Evolutionary conservation across 352 stramenopile genomes (phyloP), one percentile per base, ranked within the genome.

Genomic region (Aphanomyces invadans): DNA sequence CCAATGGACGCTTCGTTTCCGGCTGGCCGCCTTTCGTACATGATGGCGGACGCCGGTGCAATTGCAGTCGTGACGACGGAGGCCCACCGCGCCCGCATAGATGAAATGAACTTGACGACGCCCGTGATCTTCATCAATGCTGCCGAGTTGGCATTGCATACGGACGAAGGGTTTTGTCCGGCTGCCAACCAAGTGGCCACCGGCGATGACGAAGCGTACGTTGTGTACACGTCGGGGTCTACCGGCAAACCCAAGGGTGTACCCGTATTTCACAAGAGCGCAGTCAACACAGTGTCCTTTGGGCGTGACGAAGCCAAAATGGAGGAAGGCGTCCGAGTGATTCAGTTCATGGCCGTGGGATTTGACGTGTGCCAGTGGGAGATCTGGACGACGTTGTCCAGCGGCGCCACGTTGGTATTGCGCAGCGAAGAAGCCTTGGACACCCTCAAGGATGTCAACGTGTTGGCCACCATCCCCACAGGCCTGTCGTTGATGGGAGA

Each of bases 151-250:
- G 28, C 46, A 54, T 12, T 1, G 15, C 19, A 10, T 0, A 17
- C 46, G 19, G 10, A 65, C 68, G 60, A 15, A 48, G 19, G 46
- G 21, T 65, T 19, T 52, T 21, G 51, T n/a, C 23, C 19, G 12
- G 7, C 26, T 12, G 28, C 17, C 46, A 10, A 54, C 4, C 7
- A 12, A 23, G 38, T 26, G 15, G 31, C 25, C 26, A 19, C n/a
- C 1, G 15, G 12, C 15, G 55, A 52, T 12, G 28, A 39, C 31
- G 36, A n/a, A 1, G 73, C 76, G 11, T 88, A 89, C 52, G 77
- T 90, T 23, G 73, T 90, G 21, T 54, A 54, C 46, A 54, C 46
- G 46, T 54, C 46, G 12, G 46, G 46, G 1, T 54, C 46, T 12
- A 54, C 46, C 11, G 46, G 46, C 46, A 54, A 54, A 21, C 46